phyloP scores from a whole-genome alignment of 179 eudicot species.

The Beta lomatogona region DNA sequence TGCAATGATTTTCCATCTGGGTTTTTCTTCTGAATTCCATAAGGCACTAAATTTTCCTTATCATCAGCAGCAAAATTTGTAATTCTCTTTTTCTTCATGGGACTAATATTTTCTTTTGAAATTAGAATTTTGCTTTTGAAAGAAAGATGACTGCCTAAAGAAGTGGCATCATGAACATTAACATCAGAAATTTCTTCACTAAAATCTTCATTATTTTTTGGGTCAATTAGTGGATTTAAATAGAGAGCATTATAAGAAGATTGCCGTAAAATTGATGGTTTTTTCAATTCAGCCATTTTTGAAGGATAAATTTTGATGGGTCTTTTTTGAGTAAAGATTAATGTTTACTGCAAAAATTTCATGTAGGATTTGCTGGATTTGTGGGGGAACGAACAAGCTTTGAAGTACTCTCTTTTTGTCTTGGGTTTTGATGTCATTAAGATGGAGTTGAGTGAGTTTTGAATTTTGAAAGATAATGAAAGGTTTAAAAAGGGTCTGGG shows the following conservation, averaged over 20 bases:
- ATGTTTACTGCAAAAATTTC: not conserved
- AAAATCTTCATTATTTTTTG: slow-evolving; percentile 43
- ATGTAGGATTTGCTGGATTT: not conserved
- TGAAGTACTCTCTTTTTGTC: slow-evolving; percentile 4
- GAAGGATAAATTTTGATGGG: not conserved
- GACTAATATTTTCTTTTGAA: not conserved
- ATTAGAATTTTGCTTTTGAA: not conserved
- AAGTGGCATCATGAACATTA: not conserved
- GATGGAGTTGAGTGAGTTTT: not conserved
- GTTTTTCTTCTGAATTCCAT: slow-evolving; percentile 20
- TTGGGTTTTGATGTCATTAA: slow-evolving; percentile 14
- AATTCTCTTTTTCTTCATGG: slow-evolving; percentile 13
- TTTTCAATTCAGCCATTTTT: slow-evolving; percentile 58
- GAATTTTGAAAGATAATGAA: slow-evolving; percentile 13
- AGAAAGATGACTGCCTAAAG: slow-evolving; percentile 21
- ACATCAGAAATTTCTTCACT: not conserved
- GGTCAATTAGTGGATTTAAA: slow-evolving; percentile 61
- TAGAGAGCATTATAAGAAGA: slow-evolving; percentile 54
- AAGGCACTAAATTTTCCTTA: slow-evolving; percentile 58
- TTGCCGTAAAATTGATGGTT: slow-evolving; percentile 43
- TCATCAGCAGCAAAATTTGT: slow-evolving; percentile 20
- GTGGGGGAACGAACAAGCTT: not conserved
- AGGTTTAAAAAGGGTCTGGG: not conserved
- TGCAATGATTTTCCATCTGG: slow-evolving; percentile 36
- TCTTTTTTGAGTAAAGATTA: slow-evolving; percentile 11